Evolutionary conservation across 2,329 filamentous ascomycete genomes (phyloP).

Genomic region (Cordyceps cateniannulata): DNA sequence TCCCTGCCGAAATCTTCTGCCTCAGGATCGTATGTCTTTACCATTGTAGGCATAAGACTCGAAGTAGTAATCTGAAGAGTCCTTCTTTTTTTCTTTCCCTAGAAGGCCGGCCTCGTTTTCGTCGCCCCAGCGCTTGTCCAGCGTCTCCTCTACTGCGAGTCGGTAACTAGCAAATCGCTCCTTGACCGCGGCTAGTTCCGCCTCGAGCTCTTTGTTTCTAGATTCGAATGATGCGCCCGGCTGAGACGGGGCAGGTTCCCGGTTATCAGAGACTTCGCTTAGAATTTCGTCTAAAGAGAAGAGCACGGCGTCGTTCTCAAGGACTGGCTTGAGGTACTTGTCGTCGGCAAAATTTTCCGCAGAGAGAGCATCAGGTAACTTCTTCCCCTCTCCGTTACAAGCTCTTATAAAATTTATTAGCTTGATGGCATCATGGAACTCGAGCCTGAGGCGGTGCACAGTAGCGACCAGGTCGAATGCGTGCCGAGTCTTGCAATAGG

Average conservation of each 20-base stretch:
- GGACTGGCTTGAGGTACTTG: constrained; percentile 70
- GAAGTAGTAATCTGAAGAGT: constrained; percentile 41
- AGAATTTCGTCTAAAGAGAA: constrained; percentile 77
- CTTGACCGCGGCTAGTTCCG: constrained; percentile 52
- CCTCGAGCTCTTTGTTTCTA: constrained; percentile 51
- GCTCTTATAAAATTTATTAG: constrained; percentile 64
- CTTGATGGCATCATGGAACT: constrained; percentile 68
- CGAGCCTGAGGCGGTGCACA: constrained; percentile 52
- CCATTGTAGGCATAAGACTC: constrained; percentile 59
- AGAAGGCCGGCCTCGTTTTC: constrained; percentile 35
- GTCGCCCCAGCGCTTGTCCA: constrained; percentile 58
- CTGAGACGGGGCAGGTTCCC: constrained; percentile 10
- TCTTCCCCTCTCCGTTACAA: constrained; percentile 35
- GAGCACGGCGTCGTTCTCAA: constrained; percentile 85
- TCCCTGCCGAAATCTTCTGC: not conserved
- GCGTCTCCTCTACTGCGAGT: constrained; percentile 56
- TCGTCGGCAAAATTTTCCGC: constrained; percentile 66
- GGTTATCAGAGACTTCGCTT: constrained; percentile 36
- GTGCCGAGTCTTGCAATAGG: constrained; percentile 59
- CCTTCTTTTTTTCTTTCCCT: constrained; percentile 23
- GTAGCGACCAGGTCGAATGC: constrained; percentile 60
- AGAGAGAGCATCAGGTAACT: constrained; percentile 52
- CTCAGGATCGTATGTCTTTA: constrained; percentile 25
- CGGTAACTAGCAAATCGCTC: constrained; percentile 61
- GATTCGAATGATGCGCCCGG: constrained; percentile 28